Evolutionary conservation across 164 flowering plant species (phyloP).

Genomic region (Magnolia changhungtana): DNA sequence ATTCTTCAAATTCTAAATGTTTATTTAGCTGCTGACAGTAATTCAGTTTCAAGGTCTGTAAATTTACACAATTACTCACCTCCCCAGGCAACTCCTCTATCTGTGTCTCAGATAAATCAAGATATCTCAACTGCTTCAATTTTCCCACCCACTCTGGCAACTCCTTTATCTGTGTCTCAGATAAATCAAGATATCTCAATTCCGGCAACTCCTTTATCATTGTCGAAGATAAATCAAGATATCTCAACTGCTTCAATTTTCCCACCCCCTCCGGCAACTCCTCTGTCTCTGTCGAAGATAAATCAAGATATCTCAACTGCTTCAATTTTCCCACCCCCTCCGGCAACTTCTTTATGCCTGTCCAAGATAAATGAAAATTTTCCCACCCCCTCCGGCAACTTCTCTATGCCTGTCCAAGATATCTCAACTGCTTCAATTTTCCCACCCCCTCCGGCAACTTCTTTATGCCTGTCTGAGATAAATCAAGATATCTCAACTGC

Average conservation of each 20-base stretch:
- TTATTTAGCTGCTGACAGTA: background rate
- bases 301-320: slow-evolving; percentile 14
- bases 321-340: background rate
- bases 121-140: no score
- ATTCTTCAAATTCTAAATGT: background rate
- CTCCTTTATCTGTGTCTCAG: no score
- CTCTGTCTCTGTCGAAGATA: background rate
- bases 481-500: no score
- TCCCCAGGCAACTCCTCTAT: slow-evolving; percentile 3
- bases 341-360: background rate
- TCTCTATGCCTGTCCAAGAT: background rate
- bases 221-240: background rate
- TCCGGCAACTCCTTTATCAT: slow-evolving; percentile 1
- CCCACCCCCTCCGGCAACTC: slow-evolving; percentile 2
- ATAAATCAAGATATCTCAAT: no score
- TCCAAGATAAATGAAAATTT: background rate
- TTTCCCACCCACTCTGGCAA: no score
- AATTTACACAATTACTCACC: background rate
- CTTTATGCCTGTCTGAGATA: background rate
- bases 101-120: no score
- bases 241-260: no score
- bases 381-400: background rate
- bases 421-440: slow-evolving; percentile 10
- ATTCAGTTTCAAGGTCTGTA: slow-evolving; percentile 10
- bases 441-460: background rate